These are phyloP conservation scores for Thuidium tamariscinum DNA, from an alignment of 225 moss, liverwort and hornwort genomes.

Conservation along the genomic window DNA sequence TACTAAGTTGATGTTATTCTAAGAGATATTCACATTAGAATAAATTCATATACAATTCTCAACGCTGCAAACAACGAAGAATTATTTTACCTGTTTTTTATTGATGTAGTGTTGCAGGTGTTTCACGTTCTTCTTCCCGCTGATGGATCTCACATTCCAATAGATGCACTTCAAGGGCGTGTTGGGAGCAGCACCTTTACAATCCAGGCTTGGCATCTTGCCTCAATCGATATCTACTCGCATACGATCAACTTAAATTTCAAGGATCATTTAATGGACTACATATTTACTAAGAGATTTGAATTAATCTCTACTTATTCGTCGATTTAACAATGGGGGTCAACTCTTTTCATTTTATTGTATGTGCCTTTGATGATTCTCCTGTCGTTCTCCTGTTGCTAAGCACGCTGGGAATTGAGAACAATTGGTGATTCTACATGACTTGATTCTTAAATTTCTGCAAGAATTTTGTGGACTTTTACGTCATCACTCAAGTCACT, in stretches of 20 bases:
- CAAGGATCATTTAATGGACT: background rate
- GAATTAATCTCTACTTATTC: background rate
- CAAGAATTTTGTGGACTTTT: background rate
- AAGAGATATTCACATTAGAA: background rate
- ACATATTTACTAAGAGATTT: background rate
- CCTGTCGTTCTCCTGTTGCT: background rate
- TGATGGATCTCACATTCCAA: conserved; percentile 56
- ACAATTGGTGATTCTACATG: background rate
- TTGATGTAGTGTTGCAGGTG: conserved; percentile 29
- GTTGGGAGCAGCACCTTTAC: background rate
- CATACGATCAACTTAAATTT: background rate
- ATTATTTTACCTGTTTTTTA: conserved; percentile 16
- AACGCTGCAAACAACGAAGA: background rate
- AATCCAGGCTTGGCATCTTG: conserved; percentile 22
- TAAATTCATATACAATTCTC: background rate
- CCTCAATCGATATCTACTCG: background rate
- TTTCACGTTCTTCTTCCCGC: conserved; percentile 41
- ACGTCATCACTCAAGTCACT: background rate
- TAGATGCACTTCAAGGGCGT: conserved; percentile 27
- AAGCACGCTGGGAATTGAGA: background rate
- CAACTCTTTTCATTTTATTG: background rate
- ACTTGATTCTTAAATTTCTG: background rate
- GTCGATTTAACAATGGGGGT: background rate
- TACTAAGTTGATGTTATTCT: background rate
- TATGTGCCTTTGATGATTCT: background rate